Conservation (phyloP, 2,329 filamentous ascomycete species). For the Xenoacremonium recifei region DNA sequence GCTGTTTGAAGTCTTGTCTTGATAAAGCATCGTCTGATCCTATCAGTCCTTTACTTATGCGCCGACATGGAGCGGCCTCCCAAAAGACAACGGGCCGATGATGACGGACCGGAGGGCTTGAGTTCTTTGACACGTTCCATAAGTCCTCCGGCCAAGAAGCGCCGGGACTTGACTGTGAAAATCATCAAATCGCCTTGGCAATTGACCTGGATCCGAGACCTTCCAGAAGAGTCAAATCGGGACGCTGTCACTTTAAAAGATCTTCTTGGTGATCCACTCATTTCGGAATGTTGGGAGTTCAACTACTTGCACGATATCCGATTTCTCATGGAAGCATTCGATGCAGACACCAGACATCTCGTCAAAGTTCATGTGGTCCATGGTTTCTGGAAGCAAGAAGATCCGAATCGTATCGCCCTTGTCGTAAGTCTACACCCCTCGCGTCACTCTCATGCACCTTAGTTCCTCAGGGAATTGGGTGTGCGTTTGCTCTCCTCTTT, state of each 20-base stretch:
- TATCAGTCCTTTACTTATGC: too few relatives aligned
- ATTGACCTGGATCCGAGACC: conserved; percentile 66
- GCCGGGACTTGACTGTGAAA: conserved; percentile 11
- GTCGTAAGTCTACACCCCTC: conserved; percentile 45
- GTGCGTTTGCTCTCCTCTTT: too few relatives aligned
- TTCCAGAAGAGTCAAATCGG: conserved; percentile 58
- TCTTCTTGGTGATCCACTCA: conserved; percentile 71
- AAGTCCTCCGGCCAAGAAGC: conserved; percentile 44
- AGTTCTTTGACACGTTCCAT: conserved; percentile 38
- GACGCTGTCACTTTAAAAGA: conserved; percentile 66
- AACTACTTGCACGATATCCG: conserved; percentile 63
- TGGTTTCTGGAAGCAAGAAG: conserved; percentile 67
- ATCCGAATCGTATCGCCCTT: conserved; percentile 54
- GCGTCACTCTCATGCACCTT: too few relatives aligned
- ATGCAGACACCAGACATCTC: conserved; percentile 46
- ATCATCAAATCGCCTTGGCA: conserved; percentile 67
- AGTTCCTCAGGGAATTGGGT: too few relatives aligned
- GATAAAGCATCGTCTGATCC: too few relatives aligned
- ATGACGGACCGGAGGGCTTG: conserved; percentile 10
- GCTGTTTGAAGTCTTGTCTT: too few relatives aligned
- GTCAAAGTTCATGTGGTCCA: conserved; percentile 57
- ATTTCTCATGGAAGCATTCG: conserved; percentile 55
- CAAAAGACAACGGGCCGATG: conserved; percentile 30
- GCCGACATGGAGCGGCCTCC: conserved; percentile 27
- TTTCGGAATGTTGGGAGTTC: conserved; percentile 70